Evolutionary conservation across 495 filamentous ascomycete genomes (phyloP).

Genomic region (Penicillium robsamsonii): DNA sequence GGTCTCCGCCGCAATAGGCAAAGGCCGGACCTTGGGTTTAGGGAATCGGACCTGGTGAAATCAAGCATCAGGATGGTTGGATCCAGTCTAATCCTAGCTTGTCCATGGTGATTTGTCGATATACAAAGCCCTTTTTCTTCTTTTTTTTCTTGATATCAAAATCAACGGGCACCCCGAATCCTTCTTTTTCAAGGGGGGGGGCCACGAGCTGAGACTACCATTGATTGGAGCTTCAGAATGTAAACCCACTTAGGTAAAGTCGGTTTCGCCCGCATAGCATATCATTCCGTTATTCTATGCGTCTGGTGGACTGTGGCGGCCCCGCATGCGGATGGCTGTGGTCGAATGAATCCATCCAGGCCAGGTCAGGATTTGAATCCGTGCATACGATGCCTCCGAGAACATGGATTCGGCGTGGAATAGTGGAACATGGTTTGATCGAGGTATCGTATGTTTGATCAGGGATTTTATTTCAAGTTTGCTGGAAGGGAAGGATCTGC

Average conservation of each 20-base stretch:
- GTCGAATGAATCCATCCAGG: conserved; percentile 4
- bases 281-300: conserved; percentile 20
- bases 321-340: conserved; percentile 27
- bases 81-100: not conserved
- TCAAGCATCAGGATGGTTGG: not conserved
- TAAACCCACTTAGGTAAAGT: not conserved
- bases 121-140: not conserved
- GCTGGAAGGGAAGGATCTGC: no score
- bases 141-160: not conserved
- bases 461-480: no score
- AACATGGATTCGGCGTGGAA: conserved; percentile 17
- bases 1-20: conserved; percentile 5
- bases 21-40: not conserved
- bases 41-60: not conserved
- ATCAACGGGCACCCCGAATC: not conserved
- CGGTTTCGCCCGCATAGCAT: conserved; percentile 19
- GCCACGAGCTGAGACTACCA: not conserved
- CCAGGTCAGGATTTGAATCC: conserved; percentile 12
- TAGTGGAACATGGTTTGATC: not conserved
- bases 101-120: not conserved
- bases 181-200: not conserved
- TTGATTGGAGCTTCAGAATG: not conserved
- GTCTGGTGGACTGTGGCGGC: conserved; percentile 10
- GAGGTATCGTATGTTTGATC: not conserved
- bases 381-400: conserved; percentile 17